Evolutionary conservation across 495 filamentous ascomycete genomes (phyloP), one percentile per base, ranked within the genome.

Genomic region (Penicillium cataractarum): DNA sequence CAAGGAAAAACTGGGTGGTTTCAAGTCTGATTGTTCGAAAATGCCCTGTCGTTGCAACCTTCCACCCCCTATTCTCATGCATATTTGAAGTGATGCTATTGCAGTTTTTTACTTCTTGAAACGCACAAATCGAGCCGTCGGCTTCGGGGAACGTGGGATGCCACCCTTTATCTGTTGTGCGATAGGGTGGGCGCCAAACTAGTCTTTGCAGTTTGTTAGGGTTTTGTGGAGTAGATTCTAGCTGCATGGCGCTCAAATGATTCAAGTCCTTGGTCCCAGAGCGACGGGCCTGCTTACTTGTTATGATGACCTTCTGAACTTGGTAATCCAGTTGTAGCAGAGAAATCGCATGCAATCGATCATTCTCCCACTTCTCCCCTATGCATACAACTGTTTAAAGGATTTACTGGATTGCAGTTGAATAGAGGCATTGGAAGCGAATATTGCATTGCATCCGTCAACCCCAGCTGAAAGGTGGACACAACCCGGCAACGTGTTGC

Each of bases 161-260:
- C 39, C 27, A 19, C 37, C 42, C 7, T 27, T 55, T 33, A 40
- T 57, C 44, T 58, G 60, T 57, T 56, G 55, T 63, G 54, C 56
- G 55, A 64, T 62, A 52, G 50, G 51, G 33, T 35, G 40, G 44
- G 46, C 22, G n/a, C 24, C 54, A 56, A 29, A 37, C 48, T 42
- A 6, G 27, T 40, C 17, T 52, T 42, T 33, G 29, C 6, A 24
- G n/a, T 12, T 35, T 58, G 44, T 60, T 66, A 68, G 65, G 65
- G 62, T 68, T 56, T 65, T 60, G 62, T 60, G 65, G 62, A 68
- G 65, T 65, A 58, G 48, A 58, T 6, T 54, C 53, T 53, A 59
- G 35, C 51, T 59, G 58, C 65, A 62, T 42, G 52, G 32, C 54
- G 62, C 37, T 56, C 54, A 17, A 39, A 56, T 27, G 54, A 40